Conservation (phyloP, 768 basidiomycete species). For the Hericium coralloides region DNA sequence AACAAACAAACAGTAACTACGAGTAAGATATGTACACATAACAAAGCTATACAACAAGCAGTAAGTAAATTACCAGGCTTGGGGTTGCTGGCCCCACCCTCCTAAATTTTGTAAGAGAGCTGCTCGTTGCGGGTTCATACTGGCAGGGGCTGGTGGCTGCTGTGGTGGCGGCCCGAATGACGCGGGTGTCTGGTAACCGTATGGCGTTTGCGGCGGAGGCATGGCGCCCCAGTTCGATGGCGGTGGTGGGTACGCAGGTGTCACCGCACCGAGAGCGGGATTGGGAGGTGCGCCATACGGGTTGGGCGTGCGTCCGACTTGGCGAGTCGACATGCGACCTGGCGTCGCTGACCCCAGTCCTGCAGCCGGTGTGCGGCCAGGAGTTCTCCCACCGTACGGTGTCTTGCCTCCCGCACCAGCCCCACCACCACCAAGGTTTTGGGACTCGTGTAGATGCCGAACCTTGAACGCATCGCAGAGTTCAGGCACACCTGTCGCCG, state of each 20-base stretch:
- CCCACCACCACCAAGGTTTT: constrained; percentile 40
- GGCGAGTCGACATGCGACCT: constrained; percentile 72
- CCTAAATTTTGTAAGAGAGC: constrained; percentile 49
- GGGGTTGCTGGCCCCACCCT: constrained; percentile 23
- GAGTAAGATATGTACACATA: neutral
- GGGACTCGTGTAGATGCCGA: constrained; percentile 75
- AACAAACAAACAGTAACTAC: neutral
- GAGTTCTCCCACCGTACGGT: constrained; percentile 75
- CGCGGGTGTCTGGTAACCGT: constrained; percentile 21
- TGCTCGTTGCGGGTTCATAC: constrained; percentile 57
- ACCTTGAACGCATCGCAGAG: constrained; percentile 94
- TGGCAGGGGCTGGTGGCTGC: constrained; percentile 30
- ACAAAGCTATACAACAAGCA: constrained; percentile 14
- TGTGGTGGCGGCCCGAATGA: constrained; percentile 38
- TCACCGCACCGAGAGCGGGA: constrained; percentile 23
- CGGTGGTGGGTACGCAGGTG: constrained; percentile 21
- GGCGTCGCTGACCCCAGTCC: constrained; percentile 42
- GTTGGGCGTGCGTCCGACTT: constrained; percentile 68
- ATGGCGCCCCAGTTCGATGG: constrained; percentile 18
- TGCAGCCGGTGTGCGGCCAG: constrained; percentile 53
- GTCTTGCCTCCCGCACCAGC: constrained; percentile 57
- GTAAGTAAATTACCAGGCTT: neutral
- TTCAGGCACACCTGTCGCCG: constrained; percentile 86
- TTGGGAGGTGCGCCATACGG: constrained; percentile 51
- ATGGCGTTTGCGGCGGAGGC: constrained; percentile 24